Percentiles rank a stretch among this genome's conserved stretches.
Conservation (phyloP, 495 filamentous ascomycete species). For the Friedmanniomyces simplex region DNA sequence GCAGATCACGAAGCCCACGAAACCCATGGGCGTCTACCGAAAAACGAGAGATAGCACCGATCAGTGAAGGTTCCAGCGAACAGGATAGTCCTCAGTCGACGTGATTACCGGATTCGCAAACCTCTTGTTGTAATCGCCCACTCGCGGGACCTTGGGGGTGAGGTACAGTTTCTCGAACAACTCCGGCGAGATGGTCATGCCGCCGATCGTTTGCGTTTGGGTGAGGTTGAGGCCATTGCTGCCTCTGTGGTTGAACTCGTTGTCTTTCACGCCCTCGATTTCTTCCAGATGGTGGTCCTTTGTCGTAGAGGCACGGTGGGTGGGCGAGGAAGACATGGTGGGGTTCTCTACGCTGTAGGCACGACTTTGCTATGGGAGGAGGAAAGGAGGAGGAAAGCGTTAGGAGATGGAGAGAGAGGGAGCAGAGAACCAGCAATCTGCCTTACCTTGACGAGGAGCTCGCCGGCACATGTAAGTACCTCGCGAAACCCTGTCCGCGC, state of each 20-base stretch:
- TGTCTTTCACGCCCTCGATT: background rate
- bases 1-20: constrained; percentile 45
- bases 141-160: constrained; percentile 41
- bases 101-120: constrained; percentile 38
- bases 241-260: background rate
- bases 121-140: constrained; percentile 38
- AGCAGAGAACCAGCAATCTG: background rate
- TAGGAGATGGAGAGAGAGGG: background rate
- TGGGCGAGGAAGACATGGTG: background rate
- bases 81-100: too few species aligned
- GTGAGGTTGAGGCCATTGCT: constrained; percentile 2
- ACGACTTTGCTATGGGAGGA: background rate
- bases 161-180: constrained; percentile 50
- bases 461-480: background rate
- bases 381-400: background rate
- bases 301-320: background rate
- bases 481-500: background rate
- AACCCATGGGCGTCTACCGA: constrained; percentile 37
- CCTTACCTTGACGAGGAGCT: background rate
- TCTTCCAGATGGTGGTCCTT: background rate
- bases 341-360: background rate
- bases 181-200: constrained; percentile 36
- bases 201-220: constrained; percentile 9
- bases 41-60: too few species aligned
- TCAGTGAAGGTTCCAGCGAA: too few species aligned